Base-by-base conservation (phyloP, 306 rosid genomes). In the Psophocarpus tetragonolobus region DNA sequence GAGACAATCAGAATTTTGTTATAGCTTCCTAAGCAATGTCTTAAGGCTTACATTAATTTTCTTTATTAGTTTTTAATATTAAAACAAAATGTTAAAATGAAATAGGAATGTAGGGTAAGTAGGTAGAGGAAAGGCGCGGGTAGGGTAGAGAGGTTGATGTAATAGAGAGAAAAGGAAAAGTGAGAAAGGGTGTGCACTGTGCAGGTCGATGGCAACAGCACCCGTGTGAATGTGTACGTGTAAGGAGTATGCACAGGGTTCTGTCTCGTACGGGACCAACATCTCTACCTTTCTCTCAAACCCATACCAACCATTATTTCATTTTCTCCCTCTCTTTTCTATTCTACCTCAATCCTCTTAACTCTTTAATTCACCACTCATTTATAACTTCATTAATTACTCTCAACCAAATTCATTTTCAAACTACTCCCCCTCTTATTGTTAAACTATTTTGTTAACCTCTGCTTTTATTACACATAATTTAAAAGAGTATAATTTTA, bases 231-330 rank as follows among this genome's bases (percentile, higher is more conserved):
- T 47, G 50, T 33, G 85, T 82, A 68, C 82, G 86, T 81, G 86
- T 54, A 78, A 78, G 23, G 82, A 71, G 64, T 63, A 54, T 67
- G 57, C 69, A 61, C 10, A 35, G 54, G 68, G 63, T 69, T 57
- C n/a, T 85, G 91, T 85, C 90, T 45, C 20, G 87, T 85, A 86
- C 88, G 83, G 75, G 79, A 83, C 86, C 76, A 86, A 86, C 92
- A 89, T 79, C 83, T 78, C 78, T 69, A 42, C 73, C 61, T 75
- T 75, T 53, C 66, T 20, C 70, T 66, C 42, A 24, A 64, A 50
- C 10, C 75, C 54, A 21, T 67, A 35, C 23, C 82, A 73, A 81
- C 77, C 80, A 82, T 87, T 88, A 85, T 84, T 88, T 86, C 41
- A 8, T 8, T 39, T 10, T 0, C 3, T 53, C 2, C 20, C 48